Evolutionary conservation across 2,329 filamentous ascomycete species (phyloP), one percentile per base, ranked within the genome.

Genomic region (Calonectria pseudoturangicola): DNA sequence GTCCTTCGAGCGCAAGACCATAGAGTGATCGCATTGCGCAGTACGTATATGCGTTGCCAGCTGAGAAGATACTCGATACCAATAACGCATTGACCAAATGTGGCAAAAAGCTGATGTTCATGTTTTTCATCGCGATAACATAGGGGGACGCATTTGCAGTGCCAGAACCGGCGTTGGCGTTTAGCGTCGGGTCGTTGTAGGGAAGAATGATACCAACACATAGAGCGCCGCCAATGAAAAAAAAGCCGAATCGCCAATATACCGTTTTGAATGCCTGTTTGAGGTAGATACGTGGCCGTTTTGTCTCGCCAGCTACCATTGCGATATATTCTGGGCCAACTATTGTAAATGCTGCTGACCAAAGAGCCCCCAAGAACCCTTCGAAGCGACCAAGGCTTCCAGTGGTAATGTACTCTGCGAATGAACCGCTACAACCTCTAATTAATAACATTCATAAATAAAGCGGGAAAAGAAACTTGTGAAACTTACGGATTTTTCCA

Each of bases 71-170:
- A n/a, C 51, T 63, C 13, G 66, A 54, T 0, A 72, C 25, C 18
- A 72, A 9, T 13, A 68, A 36, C 2, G 66, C 70, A 50, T 69
- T 72, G 18, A 58, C 54, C 2, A 72, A 7, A n/a, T 72, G 58
- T 4, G 65, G 65, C 4, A 72, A 41, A 33, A 69, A 41, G 4
- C 25, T 36, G 10, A 72, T 13, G 4, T 50, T 30, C 48, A 69
- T 58, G 15, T 65, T 68, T 21, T 58, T 45, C 66, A 69, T 69
- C 7, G 70, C 89, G 73, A 91, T 89, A 54, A 90, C 88, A 77
- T 89, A 91, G 0, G 89, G 89, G n/a, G 89, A 91, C 1, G 88
- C 88, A 18, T 87, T 86, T 2, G 87, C 89, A 5, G 84, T 86
- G 16, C 80, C 79, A 13, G 47, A 62, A 0, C 48, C 70, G 13